Evolutionary conservation across 2,329 filamentous ascomycete genomes (phyloP), one percentile per base, ranked within the genome.

Genomic region (Diaporthe sp.): DNA sequence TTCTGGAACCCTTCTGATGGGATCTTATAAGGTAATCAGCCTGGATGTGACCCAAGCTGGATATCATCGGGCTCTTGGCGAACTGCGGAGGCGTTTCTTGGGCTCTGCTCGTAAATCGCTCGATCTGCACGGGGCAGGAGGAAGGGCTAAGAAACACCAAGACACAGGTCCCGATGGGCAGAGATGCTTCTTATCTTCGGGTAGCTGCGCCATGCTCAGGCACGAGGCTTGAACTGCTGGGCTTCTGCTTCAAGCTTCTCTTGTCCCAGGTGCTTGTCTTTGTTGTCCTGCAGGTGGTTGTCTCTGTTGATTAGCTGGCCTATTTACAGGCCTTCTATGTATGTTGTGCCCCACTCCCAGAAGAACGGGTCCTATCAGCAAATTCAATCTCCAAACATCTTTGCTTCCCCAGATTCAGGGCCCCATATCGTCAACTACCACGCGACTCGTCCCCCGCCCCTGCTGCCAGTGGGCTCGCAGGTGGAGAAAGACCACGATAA

Each of bases 401-500:
- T 52, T 38, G 6, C 33, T 67, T 52, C 64, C 64, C 64, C 45
- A 19, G 45, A 52, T 67, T 52, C 40, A 33, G 45, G 12, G n/a
- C 61, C 42, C 61, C 42, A 38, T 67, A 67, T 67, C 61, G 30
- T 25, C 45, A 33, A 52, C 61, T 25, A 50, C 61, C 61, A 67
- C 45, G 61, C 61, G 45, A 67, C 61, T 67, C 61, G 61, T 47
- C 45, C 61, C 61, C 45, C 45, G 30, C 61, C 45, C 45, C 45
- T 67, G 61, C 64, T 50, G 28, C 0, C 30, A 50, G 61, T 68
- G 58, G 64, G 33, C 38, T 73, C n/a, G 19, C 45, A 33, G 61
- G 71, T 73, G 71, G 71, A 57, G 71, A 38, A 38, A 13, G 40
- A 19, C 47, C 47, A 38, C 52, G 71, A 73, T 73, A 73, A 73